Evolutionary conservation across 768 basidiomycete species (phyloP).

Genomic region (Harrya chromipes): DNA sequence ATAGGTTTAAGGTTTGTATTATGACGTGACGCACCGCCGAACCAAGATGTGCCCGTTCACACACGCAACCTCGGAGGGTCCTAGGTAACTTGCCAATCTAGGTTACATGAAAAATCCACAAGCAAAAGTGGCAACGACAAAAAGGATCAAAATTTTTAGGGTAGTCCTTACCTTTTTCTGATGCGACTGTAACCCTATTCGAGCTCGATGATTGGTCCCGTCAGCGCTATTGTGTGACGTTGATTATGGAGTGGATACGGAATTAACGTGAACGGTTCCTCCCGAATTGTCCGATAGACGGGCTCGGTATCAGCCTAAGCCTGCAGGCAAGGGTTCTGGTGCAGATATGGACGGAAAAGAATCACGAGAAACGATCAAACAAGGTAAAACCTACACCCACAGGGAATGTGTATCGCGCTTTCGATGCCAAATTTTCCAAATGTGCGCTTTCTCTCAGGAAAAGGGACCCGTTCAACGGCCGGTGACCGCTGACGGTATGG

Average conservation of each 20-base stretch:
- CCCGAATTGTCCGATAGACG: neutral
- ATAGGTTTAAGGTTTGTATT: conserved; percentile 8
- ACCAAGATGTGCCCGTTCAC: conserved; percentile 9
- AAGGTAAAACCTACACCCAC: neutral
- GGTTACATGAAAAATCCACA: conserved; percentile 27
- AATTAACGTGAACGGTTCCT: conserved; percentile 5
- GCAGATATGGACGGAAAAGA: too few relatives aligned
- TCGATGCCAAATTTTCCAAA: conserved; percentile 30
- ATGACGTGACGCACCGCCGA: conserved; percentile 10
- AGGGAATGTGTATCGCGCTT: conserved; percentile 10
- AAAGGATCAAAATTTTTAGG: conserved; percentile 10
- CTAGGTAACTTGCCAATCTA: conserved; percentile 9
- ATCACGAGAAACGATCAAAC: too few relatives aligned
- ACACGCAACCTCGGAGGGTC: conserved; percentile 5
- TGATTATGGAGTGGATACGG: conserved; percentile 1
- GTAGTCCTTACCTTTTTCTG: conserved; percentile 5
- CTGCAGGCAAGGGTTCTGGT: neutral
- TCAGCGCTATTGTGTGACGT: neutral
- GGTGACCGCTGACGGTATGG: too few relatives aligned
- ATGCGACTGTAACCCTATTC: neutral
- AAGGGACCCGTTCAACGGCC: neutral
- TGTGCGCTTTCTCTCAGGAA: conserved; percentile 10
- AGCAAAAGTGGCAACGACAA: conserved; percentile 2
- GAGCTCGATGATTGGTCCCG: neutral
- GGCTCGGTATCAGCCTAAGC: too few relatives aligned